phyloP scores from a whole-genome alignment of 2,329 filamentous ascomycete genomes.

The Penicillium sp. region DNA sequence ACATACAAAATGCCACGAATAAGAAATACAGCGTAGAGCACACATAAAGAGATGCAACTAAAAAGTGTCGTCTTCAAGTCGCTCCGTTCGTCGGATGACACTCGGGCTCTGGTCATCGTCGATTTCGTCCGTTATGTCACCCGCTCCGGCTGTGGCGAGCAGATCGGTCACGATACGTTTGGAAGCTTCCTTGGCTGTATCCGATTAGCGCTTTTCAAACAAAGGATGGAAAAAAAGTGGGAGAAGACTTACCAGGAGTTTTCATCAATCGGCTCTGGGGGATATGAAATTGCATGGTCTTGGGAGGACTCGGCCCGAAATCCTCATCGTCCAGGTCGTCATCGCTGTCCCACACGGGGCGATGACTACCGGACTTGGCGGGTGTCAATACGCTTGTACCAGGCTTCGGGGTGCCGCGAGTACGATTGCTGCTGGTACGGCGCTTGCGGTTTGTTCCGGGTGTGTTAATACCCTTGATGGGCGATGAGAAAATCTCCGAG shows the following conservation, averaged over 20 bases:
- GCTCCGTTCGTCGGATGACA: conserved; percentile 42
- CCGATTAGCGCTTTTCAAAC: background rate
- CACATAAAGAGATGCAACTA: conserved; percentile 19
- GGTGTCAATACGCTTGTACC: conserved; percentile 86
- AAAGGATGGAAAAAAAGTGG: background rate
- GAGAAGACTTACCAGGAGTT: conserved; percentile 43
- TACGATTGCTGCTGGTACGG: conserved; percentile 36
- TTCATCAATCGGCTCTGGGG: conserved; percentile 50
- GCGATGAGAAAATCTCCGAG: conserved; percentile 80
- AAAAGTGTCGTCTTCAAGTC: conserved; percentile 49
- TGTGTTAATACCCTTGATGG: conserved; percentile 49
- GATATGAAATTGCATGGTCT: conserved; percentile 59
- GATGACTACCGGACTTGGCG: conserved; percentile 35
- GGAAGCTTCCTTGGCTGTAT: conserved; percentile 49
- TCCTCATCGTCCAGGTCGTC: conserved; percentile 62
- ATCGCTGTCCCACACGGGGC: conserved; percentile 69
- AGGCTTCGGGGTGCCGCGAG: conserved; percentile 60
- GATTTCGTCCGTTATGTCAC: conserved; percentile 38
- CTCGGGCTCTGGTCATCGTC: conserved; percentile 45
- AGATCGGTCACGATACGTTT: conserved; percentile 51
- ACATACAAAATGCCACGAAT: background rate
- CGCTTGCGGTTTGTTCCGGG: conserved; percentile 44
- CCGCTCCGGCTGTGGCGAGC: conserved; percentile 46
- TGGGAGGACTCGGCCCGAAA: conserved; percentile 80
- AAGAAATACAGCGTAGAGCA: background rate